These are phyloP conservation scores for Entoloma clypeatum DNA, from an alignment of 1,284 basidiomycete genomes.

Conservation along the genomic window DNA sequence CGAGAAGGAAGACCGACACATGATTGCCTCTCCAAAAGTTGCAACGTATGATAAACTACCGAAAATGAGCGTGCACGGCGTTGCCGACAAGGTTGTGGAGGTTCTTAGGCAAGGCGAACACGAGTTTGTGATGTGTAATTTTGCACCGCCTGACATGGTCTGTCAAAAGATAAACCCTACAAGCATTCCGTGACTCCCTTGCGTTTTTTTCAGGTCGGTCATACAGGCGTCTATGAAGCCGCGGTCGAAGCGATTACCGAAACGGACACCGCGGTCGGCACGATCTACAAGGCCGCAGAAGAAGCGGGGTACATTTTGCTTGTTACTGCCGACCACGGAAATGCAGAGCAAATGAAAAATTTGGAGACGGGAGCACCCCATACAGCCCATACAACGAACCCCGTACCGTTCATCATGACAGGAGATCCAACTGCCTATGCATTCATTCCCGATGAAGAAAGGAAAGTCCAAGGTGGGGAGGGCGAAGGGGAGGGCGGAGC, in stretches of 20 bases:
- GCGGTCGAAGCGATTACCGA: constrained; percentile 80
- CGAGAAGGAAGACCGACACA: constrained; percentile 74
- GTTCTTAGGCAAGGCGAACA: constrained; percentile 66
- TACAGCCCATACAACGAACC: constrained; percentile 83
- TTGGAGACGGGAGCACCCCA: constrained; percentile 79
- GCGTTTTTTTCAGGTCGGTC: constrained; percentile 58
- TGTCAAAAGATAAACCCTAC: constrained; percentile 4
- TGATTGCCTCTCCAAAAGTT: constrained; percentile 88
- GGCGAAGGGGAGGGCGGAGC: constrained; percentile 61
- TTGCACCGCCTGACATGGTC: constrained; percentile 93
- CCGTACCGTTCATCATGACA: constrained; percentile 51
- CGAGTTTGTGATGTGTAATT: constrained; percentile 95
- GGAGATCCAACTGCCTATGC: constrained; percentile 31
- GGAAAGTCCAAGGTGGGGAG: constrained; percentile 37
- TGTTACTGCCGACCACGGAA: constrained; percentile 91
- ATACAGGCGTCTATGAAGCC: constrained; percentile 86
- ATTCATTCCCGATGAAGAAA: constrained; percentile 39
- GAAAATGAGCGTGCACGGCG: constrained; percentile 81
- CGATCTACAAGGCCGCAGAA: constrained; percentile 80
- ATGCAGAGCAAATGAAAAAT: constrained; percentile 91
- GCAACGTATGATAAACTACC: constrained; percentile 87
- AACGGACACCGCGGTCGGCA: constrained; percentile 84
- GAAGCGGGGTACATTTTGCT: constrained; percentile 81
- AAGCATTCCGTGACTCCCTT: background rate
- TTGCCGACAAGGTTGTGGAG: constrained; percentile 87